Conservation (phyloP, 345 rosid species). For the Corchorus capsularis region DNA sequence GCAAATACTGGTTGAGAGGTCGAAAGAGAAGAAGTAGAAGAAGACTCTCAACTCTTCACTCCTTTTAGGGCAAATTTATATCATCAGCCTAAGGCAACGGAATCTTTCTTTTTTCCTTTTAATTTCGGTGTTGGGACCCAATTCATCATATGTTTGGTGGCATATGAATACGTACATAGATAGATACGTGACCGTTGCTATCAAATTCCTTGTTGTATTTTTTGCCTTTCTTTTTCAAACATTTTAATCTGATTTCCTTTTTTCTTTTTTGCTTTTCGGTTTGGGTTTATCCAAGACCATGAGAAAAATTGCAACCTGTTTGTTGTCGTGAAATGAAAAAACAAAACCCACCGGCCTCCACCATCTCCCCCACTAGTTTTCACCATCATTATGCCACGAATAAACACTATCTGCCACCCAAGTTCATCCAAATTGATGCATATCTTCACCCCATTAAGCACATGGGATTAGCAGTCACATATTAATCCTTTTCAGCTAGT, state of each 20-base stretch:
- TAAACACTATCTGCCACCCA: not conserved
- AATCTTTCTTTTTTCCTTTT: slow-evolving; percentile 19
- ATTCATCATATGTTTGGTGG: not conserved
- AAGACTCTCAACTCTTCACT: not conserved
- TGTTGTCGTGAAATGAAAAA: not conserved
- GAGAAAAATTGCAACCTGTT: slow-evolving; percentile 11
- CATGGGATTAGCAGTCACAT: not conserved
- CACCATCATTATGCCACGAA: not conserved
- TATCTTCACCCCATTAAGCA: not conserved
- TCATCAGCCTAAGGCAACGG: not conserved
- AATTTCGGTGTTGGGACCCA: slow-evolving; percentile 17
- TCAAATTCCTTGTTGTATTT: slow-evolving; percentile 4
- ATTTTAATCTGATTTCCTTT: not conserved
- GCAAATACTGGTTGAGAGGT: not conserved
- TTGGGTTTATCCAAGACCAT: slow-evolving; percentile 2
- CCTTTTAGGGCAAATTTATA: not conserved
- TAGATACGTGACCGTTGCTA: slow-evolving; percentile 11
- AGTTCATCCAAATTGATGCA: not conserved
- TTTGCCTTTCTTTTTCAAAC: not conserved
- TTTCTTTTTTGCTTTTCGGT: not conserved
- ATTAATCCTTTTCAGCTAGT: not conserved
- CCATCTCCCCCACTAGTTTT: not conserved
- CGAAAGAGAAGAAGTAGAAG: too few species aligned
- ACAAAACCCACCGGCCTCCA: not conserved
- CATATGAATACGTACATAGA: slow-evolving; percentile 1